phyloP scores from a whole-genome alignment of 495 filamentous ascomycete genomes.

The Pseudomonodictys pantanalensis region DNA sequence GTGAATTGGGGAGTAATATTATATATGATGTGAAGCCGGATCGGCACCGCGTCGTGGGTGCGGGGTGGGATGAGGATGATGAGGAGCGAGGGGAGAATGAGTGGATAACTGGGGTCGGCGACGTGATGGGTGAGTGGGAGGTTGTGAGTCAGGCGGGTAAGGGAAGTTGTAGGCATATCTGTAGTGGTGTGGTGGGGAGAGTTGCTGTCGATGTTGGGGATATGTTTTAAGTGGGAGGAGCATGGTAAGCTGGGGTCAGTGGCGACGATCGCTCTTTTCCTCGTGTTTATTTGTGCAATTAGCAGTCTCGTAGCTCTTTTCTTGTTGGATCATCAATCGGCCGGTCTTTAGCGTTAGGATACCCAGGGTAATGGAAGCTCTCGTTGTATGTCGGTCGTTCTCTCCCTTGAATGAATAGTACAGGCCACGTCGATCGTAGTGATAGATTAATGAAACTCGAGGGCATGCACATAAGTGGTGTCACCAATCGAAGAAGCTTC shows the following conservation, averaged over 20 bases:
- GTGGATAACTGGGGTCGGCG: conserved; percentile 51
- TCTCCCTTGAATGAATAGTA: too few relatives aligned
- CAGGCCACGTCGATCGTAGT: too few relatives aligned
- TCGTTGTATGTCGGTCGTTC: too few relatives aligned
- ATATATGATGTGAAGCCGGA: conserved; percentile 60
- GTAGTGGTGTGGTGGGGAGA: neutral
- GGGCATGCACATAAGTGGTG: too few relatives aligned
- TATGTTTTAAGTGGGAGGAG: conserved; percentile 21
- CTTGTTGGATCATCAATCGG: neutral
- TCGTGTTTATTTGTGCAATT: too few relatives aligned
- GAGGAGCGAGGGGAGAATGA: conserved; percentile 44
- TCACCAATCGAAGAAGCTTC: too few relatives aligned
- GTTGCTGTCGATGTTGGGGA: conserved; percentile 8
- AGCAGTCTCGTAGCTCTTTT: neutral
- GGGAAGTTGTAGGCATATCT: neutral
- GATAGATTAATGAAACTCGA: too few relatives aligned
- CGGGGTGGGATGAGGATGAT: conserved; percentile 46
- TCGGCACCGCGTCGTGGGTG: neutral
- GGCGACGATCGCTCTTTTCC: too few relatives aligned
- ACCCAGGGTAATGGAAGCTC: too few relatives aligned
- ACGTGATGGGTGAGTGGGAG: conserved; percentile 43
- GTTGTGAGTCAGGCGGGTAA: neutral
- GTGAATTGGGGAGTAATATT: conserved; percentile 54
- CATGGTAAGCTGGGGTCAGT: too few relatives aligned
- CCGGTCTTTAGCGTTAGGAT: too few relatives aligned